These are phyloP conservation scores for Vicia faba DNA, from an alignment of 306 rosid species.

Conservation along the genomic window DNA sequence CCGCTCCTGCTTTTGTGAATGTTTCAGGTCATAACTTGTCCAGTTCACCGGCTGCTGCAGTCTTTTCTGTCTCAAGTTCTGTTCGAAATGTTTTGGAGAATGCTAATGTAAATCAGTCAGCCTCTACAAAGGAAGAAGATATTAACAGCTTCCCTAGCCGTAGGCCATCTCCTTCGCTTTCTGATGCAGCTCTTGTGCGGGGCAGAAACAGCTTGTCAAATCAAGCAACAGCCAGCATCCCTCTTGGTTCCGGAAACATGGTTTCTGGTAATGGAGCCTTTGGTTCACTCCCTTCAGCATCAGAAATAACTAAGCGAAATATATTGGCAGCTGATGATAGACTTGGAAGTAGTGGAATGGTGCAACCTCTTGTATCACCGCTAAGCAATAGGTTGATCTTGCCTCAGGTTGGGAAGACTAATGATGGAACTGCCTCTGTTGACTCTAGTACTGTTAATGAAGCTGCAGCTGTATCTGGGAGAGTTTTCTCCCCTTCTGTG, in stretches of 20 bases:
- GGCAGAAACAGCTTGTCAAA: constrained; percentile 66
- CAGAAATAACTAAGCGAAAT: constrained; percentile 79
- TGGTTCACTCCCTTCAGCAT: constrained; percentile 66
- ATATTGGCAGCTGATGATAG: constrained; percentile 81
- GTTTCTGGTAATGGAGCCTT: constrained; percentile 64
- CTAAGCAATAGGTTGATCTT: constrained; percentile 63
- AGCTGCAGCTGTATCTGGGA: constrained; percentile 65
- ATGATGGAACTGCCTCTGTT: constrained; percentile 63
- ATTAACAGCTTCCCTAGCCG: constrained; percentile 65
- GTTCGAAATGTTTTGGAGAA: constrained; percentile 59
- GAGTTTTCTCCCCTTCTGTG: constrained; percentile 79
- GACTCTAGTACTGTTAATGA: constrained; percentile 71
- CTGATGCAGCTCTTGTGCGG: constrained; percentile 74
- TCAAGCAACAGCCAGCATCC: constrained; percentile 62
- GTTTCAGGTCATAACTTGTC: constrained; percentile 58
- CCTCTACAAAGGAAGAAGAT: constrained; percentile 81
- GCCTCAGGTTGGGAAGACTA: constrained; percentile 71
- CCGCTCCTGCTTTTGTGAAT: constrained; percentile 56
- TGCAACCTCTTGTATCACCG: constrained; percentile 77
- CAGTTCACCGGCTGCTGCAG: constrained; percentile 49
- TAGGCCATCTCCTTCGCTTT: constrained; percentile 85
- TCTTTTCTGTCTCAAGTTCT: constrained; percentile 58
- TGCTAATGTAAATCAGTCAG: constrained; percentile 53
- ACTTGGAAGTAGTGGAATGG: constrained; percentile 76
- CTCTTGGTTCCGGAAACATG: constrained; percentile 64